A percentile compares a stretch with the other conserved stretches of the same genome.
phyloP scores from a whole-genome alignment of 257 asterid species.

The Hygrophila difformis region DNA sequence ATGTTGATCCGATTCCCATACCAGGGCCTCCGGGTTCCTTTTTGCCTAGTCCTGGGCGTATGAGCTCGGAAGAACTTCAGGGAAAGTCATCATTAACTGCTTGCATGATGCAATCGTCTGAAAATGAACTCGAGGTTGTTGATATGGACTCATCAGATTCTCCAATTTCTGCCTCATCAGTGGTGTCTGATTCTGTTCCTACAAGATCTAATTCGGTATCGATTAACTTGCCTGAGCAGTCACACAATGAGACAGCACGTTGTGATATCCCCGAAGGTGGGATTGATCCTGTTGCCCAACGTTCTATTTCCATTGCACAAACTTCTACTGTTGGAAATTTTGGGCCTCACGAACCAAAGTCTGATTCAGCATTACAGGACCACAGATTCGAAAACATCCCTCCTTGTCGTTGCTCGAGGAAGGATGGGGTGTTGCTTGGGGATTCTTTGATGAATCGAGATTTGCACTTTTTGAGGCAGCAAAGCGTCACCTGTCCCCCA shows the following conservation, averaged over 20 bases:
- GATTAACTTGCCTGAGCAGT: constrained; percentile 25
- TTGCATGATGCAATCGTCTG: constrained; percentile 69
- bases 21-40: constrained; percentile 97
- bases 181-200: constrained; percentile 37
- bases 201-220: constrained; percentile 44
- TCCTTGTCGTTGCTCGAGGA: constrained; percentile 64
- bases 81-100: constrained; percentile 73
- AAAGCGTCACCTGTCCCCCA: not conserved
- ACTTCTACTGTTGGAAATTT: constrained; percentile 16
- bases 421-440: constrained; percentile 35
- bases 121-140: constrained; percentile 48
- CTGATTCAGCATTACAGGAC: constrained; percentile 15
- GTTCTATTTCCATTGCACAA: constrained; percentile 19
- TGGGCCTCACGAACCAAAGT: constrained; percentile 21
- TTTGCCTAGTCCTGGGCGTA: constrained; percentile 82
- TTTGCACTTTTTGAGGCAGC: constrained; percentile 18
- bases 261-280: constrained; percentile 22
- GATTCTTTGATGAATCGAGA: constrained; percentile 37
- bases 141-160: constrained; percentile 68
- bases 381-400: constrained; percentile 30
- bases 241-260: constrained; percentile 17
- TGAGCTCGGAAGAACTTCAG: constrained; percentile 67
- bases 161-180: constrained; percentile 56
- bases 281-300: constrained; percentile 25
- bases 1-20: constrained; percentile 77